These are phyloP conservation scores for Colletotrichum paranaense DNA, from an alignment of 2,329 filamentous ascomycete species.

Conservation along the genomic window DNA sequence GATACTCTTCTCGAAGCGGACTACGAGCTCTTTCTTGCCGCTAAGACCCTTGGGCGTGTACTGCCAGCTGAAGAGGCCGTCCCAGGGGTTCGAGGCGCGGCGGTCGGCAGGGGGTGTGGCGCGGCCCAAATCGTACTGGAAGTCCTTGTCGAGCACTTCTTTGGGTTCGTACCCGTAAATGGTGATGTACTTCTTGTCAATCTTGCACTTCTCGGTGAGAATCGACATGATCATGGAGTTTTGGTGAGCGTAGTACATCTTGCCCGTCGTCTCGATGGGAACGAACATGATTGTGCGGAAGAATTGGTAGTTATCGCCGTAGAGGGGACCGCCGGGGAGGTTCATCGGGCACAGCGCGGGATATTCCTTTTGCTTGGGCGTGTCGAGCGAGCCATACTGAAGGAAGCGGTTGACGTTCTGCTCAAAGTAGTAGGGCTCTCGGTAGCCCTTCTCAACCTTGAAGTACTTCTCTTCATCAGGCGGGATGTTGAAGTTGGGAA, in stretches of 20 bases:
- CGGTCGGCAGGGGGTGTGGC: background rate
- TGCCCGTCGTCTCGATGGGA: background rate
- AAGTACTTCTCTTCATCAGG: background rate
- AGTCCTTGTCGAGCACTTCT: conserved; percentile 4
- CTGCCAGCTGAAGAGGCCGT: conserved; percentile 26
- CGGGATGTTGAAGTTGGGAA: conserved; percentile 27
- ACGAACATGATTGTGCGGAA: conserved; percentile 24
- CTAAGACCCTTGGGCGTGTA: conserved; percentile 24
- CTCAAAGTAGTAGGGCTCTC: conserved; percentile 13
- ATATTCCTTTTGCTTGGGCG: conserved; percentile 1
- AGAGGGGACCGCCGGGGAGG: background rate
- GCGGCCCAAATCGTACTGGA: background rate
- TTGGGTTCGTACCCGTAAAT: conserved; percentile 16
- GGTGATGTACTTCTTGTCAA: conserved; percentile 13
- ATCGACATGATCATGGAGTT: conserved; percentile 3
- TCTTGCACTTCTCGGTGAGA: conserved; percentile 8
- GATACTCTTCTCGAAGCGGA: conserved; percentile 31
- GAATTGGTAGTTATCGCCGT: conserved; percentile 11
- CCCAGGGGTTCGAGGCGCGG: conserved; percentile 13
- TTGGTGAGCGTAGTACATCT: background rate
- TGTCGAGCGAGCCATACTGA: background rate
- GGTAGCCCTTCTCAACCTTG: background rate
- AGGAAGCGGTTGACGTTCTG: conserved; percentile 28
- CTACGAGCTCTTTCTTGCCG: conserved; percentile 16
- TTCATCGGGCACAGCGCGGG: conserved; percentile 8